Base-by-base conservation (phyloP, 1,284 basidiomycete species). In the Ustanciosporium gigantosporum region DNA sequence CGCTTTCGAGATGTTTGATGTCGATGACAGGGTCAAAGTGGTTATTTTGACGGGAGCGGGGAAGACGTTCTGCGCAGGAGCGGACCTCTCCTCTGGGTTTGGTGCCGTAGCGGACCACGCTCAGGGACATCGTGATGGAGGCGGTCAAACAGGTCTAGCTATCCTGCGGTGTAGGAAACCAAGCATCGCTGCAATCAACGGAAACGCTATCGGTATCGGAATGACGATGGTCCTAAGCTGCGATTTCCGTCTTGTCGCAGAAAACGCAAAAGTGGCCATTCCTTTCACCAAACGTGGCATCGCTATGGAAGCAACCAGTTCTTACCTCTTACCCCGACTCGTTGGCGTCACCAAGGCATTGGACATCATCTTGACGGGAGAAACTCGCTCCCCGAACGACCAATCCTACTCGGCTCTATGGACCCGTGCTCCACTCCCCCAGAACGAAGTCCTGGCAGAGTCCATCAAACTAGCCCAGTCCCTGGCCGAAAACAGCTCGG, bases 241-340 rank as follows among this genome's bases (percentile, higher is more conserved):
- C 36, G 68, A 70, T 17, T 61, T 68, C 16, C 31, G 68, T 5
- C 17, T 68, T 25, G 39, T 62, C 7, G 51, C 56, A 1, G 42
- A 64, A 0, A 58, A 46, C 19, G 68, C 70, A 16, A 73, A 71
- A 25, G 47, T 73, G 11, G 70, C 46, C 2, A 57, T 69, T n/a
- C 68, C 69, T 2, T 73, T 73, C 23, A 53, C 52, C 3, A 66
- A 73, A 40, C 24, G 70, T 7, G 70, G 70, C 5, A 73, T 73
- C 21, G 53, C 70, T 3, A 57, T 69, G 43, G 70, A 73, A 31
- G 70, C 66, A 3, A 51, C 46, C 15, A 61, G 51, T 16, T 44
- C 46, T 4, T 73, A 64, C 48, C 38, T 68, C 6, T 41, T 73
- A 1, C 70, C 70, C 9, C 23, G 62, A 2, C 41, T 73, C 8